These are phyloP conservation scores for Endothia cerciana DNA, from an alignment of 2,329 filamentous ascomycete genomes.

Conservation along the genomic window DNA sequence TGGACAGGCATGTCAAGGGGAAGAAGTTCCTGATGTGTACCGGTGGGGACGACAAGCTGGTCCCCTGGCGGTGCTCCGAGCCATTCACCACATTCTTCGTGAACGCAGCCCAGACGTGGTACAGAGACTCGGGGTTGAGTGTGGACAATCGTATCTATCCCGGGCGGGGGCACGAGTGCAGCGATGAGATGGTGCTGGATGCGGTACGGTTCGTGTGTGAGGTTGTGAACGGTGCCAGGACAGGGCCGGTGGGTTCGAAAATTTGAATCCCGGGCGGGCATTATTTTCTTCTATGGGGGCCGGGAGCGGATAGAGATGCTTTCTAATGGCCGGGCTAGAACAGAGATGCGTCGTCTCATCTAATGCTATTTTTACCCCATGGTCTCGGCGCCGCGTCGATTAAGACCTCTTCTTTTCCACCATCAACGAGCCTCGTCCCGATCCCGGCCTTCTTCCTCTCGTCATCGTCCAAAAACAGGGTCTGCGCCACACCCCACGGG, in stretches of 20 bases:
- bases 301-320: not conserved
- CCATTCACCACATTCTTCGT: slow-evolving; percentile 67
- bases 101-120: slow-evolving; percentile 56
- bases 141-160: slow-evolving; percentile 71
- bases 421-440: slow-evolving; percentile 37
- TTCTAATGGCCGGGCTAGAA: not conserved
- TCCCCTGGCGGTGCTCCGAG: slow-evolving; percentile 66
- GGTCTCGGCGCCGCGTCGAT: slow-evolving; percentile 42
- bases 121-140: slow-evolving; percentile 55
- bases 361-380: slow-evolving; percentile 35
- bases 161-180: slow-evolving; percentile 72
- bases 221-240: slow-evolving; percentile 42
- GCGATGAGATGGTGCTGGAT: slow-evolving; percentile 66
- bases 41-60: slow-evolving; percentile 70
- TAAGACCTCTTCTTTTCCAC: slow-evolving; percentile 44
- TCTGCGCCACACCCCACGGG: slow-evolving; percentile 50
- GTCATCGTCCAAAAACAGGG: slow-evolving; percentile 45
- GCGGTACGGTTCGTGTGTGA: slow-evolving; percentile 66
- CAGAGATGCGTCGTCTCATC: not conserved
- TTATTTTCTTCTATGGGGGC: not conserved
- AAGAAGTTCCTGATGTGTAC: slow-evolving; percentile 70
- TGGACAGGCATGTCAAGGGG: slow-evolving; percentile 56
- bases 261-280: not conserved
- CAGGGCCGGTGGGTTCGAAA: slow-evolving; percentile 32
- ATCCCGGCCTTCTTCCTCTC: slow-evolving; percentile 44